Conservation (phyloP, 208 protist genomes). For the Naegleria fowleri region DNA sequence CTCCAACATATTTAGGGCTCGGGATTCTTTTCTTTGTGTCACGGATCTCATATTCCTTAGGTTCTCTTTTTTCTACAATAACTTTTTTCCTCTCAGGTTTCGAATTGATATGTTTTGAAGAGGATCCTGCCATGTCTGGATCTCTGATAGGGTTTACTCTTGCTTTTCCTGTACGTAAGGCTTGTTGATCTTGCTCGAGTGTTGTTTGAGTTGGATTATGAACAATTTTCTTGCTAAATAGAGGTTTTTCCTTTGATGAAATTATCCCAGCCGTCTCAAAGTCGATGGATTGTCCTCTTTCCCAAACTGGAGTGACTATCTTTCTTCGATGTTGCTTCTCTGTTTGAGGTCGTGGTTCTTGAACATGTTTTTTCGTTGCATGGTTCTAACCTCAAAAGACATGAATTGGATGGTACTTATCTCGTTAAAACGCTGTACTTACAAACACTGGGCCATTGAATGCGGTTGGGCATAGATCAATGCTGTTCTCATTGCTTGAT, state of each 20-base stretch:
- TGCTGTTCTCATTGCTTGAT: not conserved
- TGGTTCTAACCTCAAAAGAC: no score
- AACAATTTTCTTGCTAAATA: no score
- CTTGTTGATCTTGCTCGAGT: not conserved
- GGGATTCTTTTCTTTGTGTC: not conserved
- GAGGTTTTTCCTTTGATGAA: no score
- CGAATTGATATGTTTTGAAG: not conserved
- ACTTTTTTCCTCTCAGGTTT: not conserved
- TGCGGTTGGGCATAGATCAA: not conserved
- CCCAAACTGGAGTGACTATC: not conserved
- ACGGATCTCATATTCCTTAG: not conserved
- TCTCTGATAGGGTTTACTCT: not conserved
- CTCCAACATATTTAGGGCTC: not conserved
- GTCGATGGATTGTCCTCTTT: not conserved
- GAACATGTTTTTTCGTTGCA: not conserved
- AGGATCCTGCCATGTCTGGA: not conserved
- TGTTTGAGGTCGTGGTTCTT: not conserved
- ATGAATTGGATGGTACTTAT: no score
- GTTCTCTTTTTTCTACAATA: not conserved
- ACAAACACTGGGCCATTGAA: not conserved
- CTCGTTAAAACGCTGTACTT: not conserved
- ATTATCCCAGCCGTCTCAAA: no score
- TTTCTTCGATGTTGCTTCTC: not conserved
- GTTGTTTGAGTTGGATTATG: not conserved
- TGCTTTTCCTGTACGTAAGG: not conserved